Base-by-base conservation (phyloP, 306 rosid genomes). In the Mimosa bimucronata region DNA sequence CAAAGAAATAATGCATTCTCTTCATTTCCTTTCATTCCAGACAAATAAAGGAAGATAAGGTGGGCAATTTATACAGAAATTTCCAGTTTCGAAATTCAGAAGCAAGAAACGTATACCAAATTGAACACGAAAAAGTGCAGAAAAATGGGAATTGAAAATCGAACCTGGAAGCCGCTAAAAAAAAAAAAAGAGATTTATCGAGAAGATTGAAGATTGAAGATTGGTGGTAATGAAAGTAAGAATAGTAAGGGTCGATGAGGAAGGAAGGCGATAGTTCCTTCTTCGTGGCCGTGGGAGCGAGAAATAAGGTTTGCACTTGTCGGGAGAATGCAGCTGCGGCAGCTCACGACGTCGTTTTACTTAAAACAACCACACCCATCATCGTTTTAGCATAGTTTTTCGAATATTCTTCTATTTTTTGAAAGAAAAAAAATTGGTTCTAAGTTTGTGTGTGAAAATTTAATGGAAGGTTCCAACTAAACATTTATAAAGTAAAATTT, bases 151-250 rank as follows among this genome's bases (percentile, higher is more conserved):
- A 67, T 18, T 0, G 44, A 28, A 40, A 58, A 80, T 14, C 41
- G 53, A 87, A 91, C 88, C 89, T 76, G 79, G 14, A 81, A 83
- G 66, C 28, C 79, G 26, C n/a, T n/a, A n/a, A n/a, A n/a, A 12
- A 16, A 30, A 72, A 57, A 9, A 76, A 79, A 13, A 77, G 71
- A 69, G 16, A 16, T 78, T 45, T 71, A 71, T 42, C 66, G 34
- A 66, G 77, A 44, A 73, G 65, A 58, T 74, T 69, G 42, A 73
- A 83, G 18, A 68, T 83, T 44, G 2, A n/a, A n/a, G n/a, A n/a
- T n/a, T n/a, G n/a, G 72, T 7, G 79, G 2, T 30, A 19, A 73
- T 14, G 11, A 37, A 73, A 72, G 37, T 65, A 31, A 10, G n/a
- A n/a, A 50, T 7, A 9, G 37, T 66, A 68, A 37, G 74, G 74